Conservation (phyloP, 2,329 filamentous ascomycete species). For the Aspergillus caelatus region DNA sequence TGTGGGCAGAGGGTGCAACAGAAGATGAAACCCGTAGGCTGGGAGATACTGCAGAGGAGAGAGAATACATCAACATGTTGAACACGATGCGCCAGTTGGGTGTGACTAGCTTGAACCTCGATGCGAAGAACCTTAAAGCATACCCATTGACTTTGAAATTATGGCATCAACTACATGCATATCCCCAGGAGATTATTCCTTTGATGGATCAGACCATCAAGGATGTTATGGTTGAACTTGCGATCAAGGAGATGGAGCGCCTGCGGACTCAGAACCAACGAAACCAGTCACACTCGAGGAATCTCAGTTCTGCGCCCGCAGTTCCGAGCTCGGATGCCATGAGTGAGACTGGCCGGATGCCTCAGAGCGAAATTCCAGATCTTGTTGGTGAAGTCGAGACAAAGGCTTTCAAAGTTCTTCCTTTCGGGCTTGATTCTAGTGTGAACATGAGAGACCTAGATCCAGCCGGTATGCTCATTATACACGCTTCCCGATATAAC, state of each 20-base stretch:
- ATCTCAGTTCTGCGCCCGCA: conserved; percentile 72
- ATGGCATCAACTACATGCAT: conserved; percentile 92
- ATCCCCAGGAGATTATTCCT: conserved; percentile 93
- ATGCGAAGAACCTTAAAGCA: conserved; percentile 84
- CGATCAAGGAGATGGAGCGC: conserved; percentile 74
- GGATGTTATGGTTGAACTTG: conserved; percentile 89
- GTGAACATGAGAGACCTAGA: conserved; percentile 94
- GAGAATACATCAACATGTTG: conserved; percentile 81
- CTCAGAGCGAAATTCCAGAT: conserved; percentile 63
- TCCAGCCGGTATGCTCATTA: conserved; percentile 64
- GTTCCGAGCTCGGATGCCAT: conserved; percentile 79
- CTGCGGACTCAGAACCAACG: conserved; percentile 60
- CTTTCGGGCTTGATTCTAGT: conserved; percentile 82
- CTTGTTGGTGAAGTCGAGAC: conserved; percentile 75
- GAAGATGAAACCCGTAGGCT: conserved; percentile 72
- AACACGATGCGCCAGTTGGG: conserved; percentile 90
- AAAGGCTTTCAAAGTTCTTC: conserved; percentile 80
- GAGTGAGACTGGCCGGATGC: conserved; percentile 39
- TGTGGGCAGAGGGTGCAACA: conserved; percentile 84
- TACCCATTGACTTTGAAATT: conserved; percentile 92
- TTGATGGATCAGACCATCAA: conserved; percentile 95
- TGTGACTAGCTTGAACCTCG: conserved; percentile 80
- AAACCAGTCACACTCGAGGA: conserved; percentile 52
- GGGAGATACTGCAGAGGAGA: conserved; percentile 71
- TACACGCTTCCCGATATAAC: not conserved